Evolutionary conservation across 352 stramenopile species (phyloP).

Genomic region (Phytophthora parvispora): DNA sequence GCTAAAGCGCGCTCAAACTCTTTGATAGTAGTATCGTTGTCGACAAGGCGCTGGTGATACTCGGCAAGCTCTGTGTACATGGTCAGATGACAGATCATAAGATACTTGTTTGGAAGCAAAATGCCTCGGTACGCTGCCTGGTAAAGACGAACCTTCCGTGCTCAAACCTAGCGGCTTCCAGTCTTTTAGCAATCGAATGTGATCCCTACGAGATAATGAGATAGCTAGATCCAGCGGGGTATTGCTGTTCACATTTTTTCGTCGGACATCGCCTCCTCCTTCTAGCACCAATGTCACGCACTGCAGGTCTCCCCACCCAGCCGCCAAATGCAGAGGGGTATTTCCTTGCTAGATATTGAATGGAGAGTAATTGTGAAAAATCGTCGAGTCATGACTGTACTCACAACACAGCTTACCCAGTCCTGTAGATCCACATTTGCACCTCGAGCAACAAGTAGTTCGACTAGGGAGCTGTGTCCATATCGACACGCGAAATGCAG

Average conservation of each 20-base stretch:
- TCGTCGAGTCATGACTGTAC: neutral
- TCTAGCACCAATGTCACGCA: constrained; percentile 73
- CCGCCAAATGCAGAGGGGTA: constrained; percentile 72
- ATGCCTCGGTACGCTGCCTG: neutral
- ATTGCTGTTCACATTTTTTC: constrained; percentile 41
- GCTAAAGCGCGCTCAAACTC: constrained; percentile 23
- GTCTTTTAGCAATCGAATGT: constrained; percentile 46
- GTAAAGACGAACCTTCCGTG: constrained; percentile 41
- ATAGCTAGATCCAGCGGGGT: constrained; percentile 55
- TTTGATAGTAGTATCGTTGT: constrained; percentile 11
- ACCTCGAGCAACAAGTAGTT: constrained; percentile 56
- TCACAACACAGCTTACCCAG: constrained; percentile 35
- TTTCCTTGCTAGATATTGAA: constrained; percentile 58
- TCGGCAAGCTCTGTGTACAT: constrained; percentile 34
- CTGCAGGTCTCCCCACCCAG: constrained; percentile 68
- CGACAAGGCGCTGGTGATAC: constrained; percentile 26
- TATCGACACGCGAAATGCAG: constrained; percentile 73
- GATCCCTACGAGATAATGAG: constrained; percentile 45
- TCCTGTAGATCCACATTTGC: constrained; percentile 59
- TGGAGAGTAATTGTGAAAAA: neutral
- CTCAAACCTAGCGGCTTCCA: constrained; percentile 63
- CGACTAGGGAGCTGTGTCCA: constrained; percentile 56
- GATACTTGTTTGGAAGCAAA: neutral
- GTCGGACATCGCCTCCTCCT: constrained; percentile 39
- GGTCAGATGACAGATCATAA: neutral